A percentile compares a stretch with the other conserved stretches of the same genome.
phyloP scores from a whole-genome alignment of 345 rosid species.

The Moricandia arvensis region DNA sequence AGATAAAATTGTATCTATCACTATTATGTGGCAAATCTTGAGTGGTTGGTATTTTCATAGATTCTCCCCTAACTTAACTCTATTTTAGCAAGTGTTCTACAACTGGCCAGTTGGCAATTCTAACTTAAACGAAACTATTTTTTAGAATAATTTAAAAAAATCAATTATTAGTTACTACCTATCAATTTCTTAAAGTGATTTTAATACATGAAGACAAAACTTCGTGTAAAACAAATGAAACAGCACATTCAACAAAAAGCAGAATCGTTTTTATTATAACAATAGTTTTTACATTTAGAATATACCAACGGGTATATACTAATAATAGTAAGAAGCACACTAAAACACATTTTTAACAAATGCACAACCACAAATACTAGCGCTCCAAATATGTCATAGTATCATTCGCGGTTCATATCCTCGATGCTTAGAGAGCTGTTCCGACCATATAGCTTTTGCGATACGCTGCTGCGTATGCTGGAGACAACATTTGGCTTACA shows the following conservation, averaged over 20 bases:
- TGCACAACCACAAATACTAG: conserved; percentile 8
- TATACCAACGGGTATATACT: neutral
- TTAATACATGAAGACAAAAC: neutral
- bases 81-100: neutral
- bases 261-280: neutral
- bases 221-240: neutral
- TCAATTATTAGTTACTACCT: too few relatives aligned
- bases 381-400: neutral
- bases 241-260: neutral
- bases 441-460: conserved; percentile 28
- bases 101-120: too few relatives aligned
- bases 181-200: too few relatives aligned
- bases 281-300: neutral
- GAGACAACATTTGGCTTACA: conserved; percentile 47
- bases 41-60: neutral
- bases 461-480: conserved; percentile 29
- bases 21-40: neutral
- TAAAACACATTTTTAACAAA: neutral
- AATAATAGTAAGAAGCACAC: neutral
- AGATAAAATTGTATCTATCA: neutral
- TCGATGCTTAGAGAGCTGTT: conserved; percentile 12
- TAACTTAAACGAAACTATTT: too few relatives aligned
- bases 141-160: too few relatives aligned
- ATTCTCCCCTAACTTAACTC: neutral
- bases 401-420: neutral